These are phyloP conservation scores for Aspergillus unguis DNA, from an alignment of 2,329 filamentous ascomycete species.

Conservation along the genomic window DNA sequence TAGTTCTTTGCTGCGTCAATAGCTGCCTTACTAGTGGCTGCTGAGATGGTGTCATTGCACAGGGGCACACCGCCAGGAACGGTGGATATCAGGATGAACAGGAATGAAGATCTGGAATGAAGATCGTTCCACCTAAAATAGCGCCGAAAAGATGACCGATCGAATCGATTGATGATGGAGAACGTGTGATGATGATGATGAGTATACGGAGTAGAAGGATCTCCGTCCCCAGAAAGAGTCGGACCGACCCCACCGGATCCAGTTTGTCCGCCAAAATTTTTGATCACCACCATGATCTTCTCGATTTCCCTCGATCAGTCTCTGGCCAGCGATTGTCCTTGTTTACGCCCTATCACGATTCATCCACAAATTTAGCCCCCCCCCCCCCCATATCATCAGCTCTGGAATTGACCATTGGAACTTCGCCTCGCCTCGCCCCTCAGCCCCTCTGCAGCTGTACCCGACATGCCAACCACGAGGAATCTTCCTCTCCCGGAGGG, in stretches of 20 bases:
- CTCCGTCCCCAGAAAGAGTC: background rate
- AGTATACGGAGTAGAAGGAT: no score
- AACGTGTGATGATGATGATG: no score
- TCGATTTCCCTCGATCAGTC: no score
- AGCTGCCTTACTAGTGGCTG: constrained; percentile 13
- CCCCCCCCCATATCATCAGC: no score
- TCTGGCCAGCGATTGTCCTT: no score
- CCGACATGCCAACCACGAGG: constrained; percentile 46
- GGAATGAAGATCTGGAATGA: background rate
- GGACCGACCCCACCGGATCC: background rate
- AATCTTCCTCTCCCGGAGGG: constrained; percentile 66
- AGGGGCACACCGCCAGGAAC: constrained; percentile 9
- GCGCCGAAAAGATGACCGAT: no score
- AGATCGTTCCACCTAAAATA: background rate
- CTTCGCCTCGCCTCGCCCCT: background rate
- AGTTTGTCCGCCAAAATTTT: constrained; percentile 2
- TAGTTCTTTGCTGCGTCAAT: constrained; percentile 15
- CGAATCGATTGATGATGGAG: no score
- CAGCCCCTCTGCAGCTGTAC: constrained; percentile 3
- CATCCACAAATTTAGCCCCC: no score
- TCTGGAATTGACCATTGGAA: background rate
- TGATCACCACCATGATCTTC: no score
- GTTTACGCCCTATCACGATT: no score
- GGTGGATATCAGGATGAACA: background rate
- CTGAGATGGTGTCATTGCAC: constrained; percentile 3